A percentile compares a stretch with the other conserved stretches of the same genome.
Conservation (phyloP, 441 rosid species). For the Arabidopsis hybrid region DNA sequence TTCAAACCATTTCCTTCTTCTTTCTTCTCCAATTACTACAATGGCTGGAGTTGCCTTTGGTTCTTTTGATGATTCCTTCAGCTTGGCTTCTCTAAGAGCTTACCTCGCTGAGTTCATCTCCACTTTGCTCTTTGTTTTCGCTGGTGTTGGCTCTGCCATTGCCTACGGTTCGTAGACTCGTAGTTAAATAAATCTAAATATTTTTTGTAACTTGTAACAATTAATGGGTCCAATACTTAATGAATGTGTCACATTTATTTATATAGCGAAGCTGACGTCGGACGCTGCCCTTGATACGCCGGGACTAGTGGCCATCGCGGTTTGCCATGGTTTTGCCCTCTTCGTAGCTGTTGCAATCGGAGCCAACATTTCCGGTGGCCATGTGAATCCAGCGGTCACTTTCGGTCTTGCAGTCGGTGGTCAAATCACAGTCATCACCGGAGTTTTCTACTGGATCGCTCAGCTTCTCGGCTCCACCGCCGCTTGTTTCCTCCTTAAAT, state of each 20-base stretch:
- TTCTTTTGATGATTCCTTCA: slow-evolving; percentile 81
- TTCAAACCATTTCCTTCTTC: slow-evolving; percentile 10
- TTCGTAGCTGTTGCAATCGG: slow-evolving; percentile 88
- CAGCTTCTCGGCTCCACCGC: slow-evolving; percentile 91
- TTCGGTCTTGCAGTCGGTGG: slow-evolving; percentile 94
- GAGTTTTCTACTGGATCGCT: slow-evolving; percentile 90
- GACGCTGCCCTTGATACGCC: slow-evolving; percentile 88
- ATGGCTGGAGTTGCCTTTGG: slow-evolving; percentile 84
- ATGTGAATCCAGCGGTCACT: slow-evolving; percentile 96
- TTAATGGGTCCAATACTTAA: slow-evolving; percentile 6
- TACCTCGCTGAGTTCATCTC: slow-evolving; percentile 93
- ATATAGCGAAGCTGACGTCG: slow-evolving; percentile 71
- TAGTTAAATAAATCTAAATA: background rate
- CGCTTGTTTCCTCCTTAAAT: slow-evolving; percentile 82
- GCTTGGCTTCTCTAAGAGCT: slow-evolving; percentile 76
- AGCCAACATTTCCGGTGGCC: slow-evolving; percentile 96
- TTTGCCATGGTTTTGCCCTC: slow-evolving; percentile 89
- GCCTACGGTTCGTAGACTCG: slow-evolving; percentile 71
- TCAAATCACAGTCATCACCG: slow-evolving; percentile 85
- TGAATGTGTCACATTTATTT: slow-evolving; percentile 31
- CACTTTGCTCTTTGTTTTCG: slow-evolving; percentile 91
- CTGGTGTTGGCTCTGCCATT: slow-evolving; percentile 94
- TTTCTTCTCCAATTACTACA: slow-evolving; percentile 14
- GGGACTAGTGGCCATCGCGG: slow-evolving; percentile 82
- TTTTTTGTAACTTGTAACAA: background rate